These are phyloP conservation scores for Phytophthora pluvialis DNA, from an alignment of 352 stramenopile genomes.

Conservation along the genomic window DNA sequence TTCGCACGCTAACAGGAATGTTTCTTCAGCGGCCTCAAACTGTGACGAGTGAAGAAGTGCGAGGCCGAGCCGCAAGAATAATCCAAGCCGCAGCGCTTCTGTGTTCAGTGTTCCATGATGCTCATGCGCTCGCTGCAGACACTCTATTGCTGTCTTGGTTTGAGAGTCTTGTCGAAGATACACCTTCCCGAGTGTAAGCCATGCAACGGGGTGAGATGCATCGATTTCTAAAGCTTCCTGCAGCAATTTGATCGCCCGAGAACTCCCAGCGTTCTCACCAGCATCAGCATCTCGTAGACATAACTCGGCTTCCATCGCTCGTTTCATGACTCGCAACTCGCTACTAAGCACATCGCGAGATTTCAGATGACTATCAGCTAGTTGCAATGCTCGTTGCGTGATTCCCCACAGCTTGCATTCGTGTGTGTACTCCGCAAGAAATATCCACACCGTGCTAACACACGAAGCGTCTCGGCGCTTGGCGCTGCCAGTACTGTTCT, in stretches of 20 bases:
- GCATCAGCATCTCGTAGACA: constrained; percentile 32
- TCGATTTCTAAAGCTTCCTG: constrained; percentile 72
- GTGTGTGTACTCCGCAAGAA: constrained; percentile 53
- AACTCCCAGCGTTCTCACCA: constrained; percentile 6
- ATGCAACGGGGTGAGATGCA: constrained; percentile 52
- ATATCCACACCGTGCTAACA: constrained; percentile 66
- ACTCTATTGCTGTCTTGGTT: constrained; percentile 51
- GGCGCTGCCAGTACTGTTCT: constrained; percentile 9
- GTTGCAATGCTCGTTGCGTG: constrained; percentile 42
- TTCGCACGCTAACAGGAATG: constrained; percentile 64
- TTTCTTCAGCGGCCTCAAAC: constrained; percentile 54
- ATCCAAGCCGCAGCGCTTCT: constrained; percentile 45
- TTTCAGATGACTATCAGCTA: constrained; percentile 43
- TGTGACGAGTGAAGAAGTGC: constrained; percentile 69
- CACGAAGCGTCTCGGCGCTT: constrained; percentile 32
- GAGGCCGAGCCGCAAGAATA: constrained; percentile 69
- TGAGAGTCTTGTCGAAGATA: constrained; percentile 54
- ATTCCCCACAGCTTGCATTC: constrained; percentile 48
- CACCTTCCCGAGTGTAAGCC: constrained; percentile 60
- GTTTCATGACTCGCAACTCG: constrained; percentile 59
- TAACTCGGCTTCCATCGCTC: constrained; percentile 56
- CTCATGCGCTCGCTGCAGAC: constrained; percentile 56
- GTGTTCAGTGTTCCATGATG: constrained; percentile 33
- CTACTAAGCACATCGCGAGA: constrained; percentile 47
- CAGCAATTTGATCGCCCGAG: constrained; percentile 43